Evolutionary conservation across 768 basidiomycete genomes (phyloP), one percentile per base, ranked within the genome.

Genomic region (Leccinum incarnatum): DNA sequence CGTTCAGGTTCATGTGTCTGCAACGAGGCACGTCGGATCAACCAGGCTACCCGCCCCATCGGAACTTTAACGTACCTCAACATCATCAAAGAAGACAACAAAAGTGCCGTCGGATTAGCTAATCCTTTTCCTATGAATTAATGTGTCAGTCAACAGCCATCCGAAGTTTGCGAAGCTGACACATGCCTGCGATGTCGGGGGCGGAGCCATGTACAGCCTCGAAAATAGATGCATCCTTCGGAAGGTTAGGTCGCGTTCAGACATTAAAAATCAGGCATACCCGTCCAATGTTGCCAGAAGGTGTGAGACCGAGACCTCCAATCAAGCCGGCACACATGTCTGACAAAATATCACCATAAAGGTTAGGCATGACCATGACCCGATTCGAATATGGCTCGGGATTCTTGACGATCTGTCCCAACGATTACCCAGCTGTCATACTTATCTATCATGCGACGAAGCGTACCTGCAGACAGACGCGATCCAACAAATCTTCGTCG

Each of bases 341-440:
- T 51, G 95, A 97, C 63, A 97, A 78, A 70, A 97, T 97, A 74
- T 95, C 95, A 71, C 90, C 93, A 67, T 93, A 95, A 61, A 99
- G 78, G 80, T 99, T 99, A 55, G 97, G 97, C 95, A 98, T 98
- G 65, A 99, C 97, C 96, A 99, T 98, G 63, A 99, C 96, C 52
- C 94, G 89, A 77, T 97, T 95, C 37, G 92, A 83, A 78, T 87
- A 99, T 7, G 97, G 97, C 67, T 76, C 79, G 23, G 97, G 97
- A 76, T 99, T 95, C 72, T 92, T 90, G 32, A 93, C 92, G 68
- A 98, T 83, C 87, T 94, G 66, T 46, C 40, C 17, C 9, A 53
- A 8, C 15, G n/a, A 47, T 66, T n/a, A 48, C 12, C 32, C 45
- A 3, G 21, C 27, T 14, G 34, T 25, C 53, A 25, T n/a, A 12